Base-by-base conservation (phyloP, 371 early-diverging fungal genomes). In the Lichtheimia corymbifera region DNA sequence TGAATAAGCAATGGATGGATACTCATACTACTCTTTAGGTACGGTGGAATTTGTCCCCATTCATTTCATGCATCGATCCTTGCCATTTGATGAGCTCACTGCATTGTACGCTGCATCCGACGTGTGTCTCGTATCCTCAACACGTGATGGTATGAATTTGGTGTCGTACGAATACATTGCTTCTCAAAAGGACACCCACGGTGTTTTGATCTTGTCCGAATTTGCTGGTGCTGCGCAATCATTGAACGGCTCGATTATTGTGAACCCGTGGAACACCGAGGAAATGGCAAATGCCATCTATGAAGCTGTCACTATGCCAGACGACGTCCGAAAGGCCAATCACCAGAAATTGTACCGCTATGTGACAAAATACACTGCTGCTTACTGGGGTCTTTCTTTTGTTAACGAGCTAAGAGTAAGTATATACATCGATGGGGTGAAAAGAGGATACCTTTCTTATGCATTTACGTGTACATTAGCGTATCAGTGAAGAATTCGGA, bases 121-220 rank as follows among this genome's bases (percentile, higher is more conserved):
- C 77, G 97, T 92, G 13, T 97, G 99, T 67, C 73, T 99, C 45
- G 91, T 99, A 18, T 94, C 99, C 28, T 97, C 97, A 24, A 94
- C 99, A 2, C 89, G 99, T 43, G 99, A 99, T 77, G 99, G 99
- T 55, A 99, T 99, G 99, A 99, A 99, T 81, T 73, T 99, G 65
- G 99, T 75, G 0, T 92, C 96, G 22, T 91, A 99, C 74, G 99
- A 99, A 80, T 99, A 99, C 74, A 93, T 99, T 65, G 92, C 97
- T 13, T 94, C 93, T 64, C 99, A 99, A 74, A 87, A 92, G 67
- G 85, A 93, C 45, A 89, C 85, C 30, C 93, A 98, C 66, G 99
- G 99, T 53, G 96, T 95, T 6, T 81, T 99, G 64, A 91, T 99
- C 55, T 87, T 99, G 43, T 92, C 93, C 58, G 99, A 99, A 75